These are phyloP conservation scores for Yamadazyma mexicana DNA, from an alignment of 1,139 yeast genomes.

Conservation along the genomic window DNA sequence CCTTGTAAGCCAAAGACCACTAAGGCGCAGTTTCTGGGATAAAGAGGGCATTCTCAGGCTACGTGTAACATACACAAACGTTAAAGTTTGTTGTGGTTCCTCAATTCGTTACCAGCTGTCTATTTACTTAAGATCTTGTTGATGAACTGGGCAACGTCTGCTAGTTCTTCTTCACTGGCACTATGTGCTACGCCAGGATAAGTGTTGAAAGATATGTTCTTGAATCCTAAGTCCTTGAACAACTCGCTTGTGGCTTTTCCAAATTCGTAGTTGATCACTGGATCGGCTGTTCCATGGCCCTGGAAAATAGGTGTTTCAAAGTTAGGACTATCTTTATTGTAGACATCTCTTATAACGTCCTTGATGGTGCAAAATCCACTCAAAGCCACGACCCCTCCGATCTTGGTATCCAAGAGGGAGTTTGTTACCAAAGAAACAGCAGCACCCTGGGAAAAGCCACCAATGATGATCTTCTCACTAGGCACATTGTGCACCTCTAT, in stretches of 20 bases:
- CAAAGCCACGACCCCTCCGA: constrained; percentile 77
- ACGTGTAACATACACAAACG: too few relatives aligned
- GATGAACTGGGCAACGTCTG: constrained; percentile 38
- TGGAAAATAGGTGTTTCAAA: constrained; percentile 75
- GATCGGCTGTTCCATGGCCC: constrained; percentile 85
- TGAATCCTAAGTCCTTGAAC: constrained; percentile 50
- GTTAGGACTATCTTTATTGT: constrained; percentile 34
- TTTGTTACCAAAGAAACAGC: constrained; percentile 66
- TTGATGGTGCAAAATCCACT: constrained; percentile 76
- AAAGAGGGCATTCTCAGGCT: too few relatives aligned
- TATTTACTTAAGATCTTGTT: too few relatives aligned
- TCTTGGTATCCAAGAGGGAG: constrained; percentile 49
- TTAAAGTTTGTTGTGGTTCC: too few relatives aligned
- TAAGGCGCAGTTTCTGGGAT: too few relatives aligned
- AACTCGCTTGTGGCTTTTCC: constrained; percentile 52
- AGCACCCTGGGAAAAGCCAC: constrained; percentile 96
- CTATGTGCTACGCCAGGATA: constrained; percentile 71
- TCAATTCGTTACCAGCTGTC: too few relatives aligned
- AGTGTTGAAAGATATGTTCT: constrained; percentile 52
- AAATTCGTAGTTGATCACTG: constrained; percentile 51
- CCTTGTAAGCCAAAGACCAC: not conserved
- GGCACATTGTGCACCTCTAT: constrained; percentile 54
- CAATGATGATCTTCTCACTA: constrained; percentile 72
- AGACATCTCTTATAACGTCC: constrained; percentile 33
- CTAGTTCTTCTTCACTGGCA: constrained; percentile 64